A percentile compares a stretch with the other conserved stretches of the same genome.
phyloP scores from a whole-genome alignment of 225 moss, liverwort and hornwort genomes.

The Marchantia paleacea region DNA sequence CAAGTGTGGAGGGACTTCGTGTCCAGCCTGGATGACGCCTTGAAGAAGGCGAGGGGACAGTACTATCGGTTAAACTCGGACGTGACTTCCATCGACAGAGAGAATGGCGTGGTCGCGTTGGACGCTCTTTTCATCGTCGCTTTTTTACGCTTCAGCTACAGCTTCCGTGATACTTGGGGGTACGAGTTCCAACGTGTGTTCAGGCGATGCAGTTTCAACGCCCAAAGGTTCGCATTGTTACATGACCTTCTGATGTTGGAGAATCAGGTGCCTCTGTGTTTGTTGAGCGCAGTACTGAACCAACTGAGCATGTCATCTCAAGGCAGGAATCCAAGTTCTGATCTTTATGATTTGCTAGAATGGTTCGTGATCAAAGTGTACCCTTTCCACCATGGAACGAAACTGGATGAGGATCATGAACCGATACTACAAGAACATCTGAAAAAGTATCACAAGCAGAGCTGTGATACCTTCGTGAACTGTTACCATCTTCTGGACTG shows the following conservation, averaged over 20 bases:
- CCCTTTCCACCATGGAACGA: conserved; percentile 7
- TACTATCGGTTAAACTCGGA: background rate
- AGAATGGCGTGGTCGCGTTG: background rate
- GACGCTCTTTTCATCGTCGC: background rate
- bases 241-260: background rate
- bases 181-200: background rate
- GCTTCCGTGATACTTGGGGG: background rate
- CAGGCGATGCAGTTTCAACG: background rate
- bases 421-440: background rate
- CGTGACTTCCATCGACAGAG: background rate
- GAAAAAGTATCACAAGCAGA: background rate
- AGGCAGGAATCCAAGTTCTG: background rate
- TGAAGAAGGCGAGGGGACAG: background rate
- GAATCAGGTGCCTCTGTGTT: background rate
- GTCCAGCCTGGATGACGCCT: background rate
- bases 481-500: background rate
- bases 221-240: background rate
- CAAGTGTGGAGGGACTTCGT: background rate
- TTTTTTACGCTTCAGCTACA: background rate
- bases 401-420: background rate
- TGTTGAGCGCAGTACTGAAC: background rate
- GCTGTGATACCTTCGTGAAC: background rate
- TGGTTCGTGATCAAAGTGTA: conserved; percentile 6
- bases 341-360: background rate
- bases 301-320: background rate